Conservation (phyloP, 164 flowering plant species). For the Protea cynaroides region DNA sequence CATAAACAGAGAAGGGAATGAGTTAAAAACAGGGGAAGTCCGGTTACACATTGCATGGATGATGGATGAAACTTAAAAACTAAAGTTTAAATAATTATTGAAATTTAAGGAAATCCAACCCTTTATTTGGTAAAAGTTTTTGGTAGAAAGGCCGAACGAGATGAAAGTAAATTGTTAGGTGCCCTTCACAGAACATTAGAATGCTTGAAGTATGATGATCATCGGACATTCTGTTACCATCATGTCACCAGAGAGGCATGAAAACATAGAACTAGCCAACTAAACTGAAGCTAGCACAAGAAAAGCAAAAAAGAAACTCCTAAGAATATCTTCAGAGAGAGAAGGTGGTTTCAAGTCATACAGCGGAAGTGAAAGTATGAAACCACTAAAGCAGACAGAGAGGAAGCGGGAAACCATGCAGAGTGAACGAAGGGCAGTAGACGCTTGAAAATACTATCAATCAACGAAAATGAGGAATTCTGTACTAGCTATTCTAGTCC, state of each 20-base stretch:
- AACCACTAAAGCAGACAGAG: no score
- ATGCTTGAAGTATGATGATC: not conserved
- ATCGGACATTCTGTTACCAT: not conserved
- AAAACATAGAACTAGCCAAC: not conserved
- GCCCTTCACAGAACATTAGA: no score
- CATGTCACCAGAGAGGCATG: not conserved
- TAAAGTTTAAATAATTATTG: no score
- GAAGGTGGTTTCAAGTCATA: not conserved
- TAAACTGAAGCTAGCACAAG: not conserved
- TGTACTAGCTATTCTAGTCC: not conserved
- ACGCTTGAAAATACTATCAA: not conserved
- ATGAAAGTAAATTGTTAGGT: not conserved
- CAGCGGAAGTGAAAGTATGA: no score
- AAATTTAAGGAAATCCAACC: not conserved
- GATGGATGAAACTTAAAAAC: no score
- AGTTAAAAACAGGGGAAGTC: not conserved
- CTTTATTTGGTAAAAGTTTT: not conserved
- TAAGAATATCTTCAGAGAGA: not conserved
- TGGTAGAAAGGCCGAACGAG: no score
- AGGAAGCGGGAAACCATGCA: conserved; percentile 1
- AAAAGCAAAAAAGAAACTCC: not conserved
- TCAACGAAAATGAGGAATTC: not conserved
- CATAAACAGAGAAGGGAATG: not conserved
- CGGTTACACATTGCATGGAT: no score
- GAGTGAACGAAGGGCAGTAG: not conserved